phyloP scores from a whole-genome alignment of 139 green algal species.

The Auxenochlorella pyrenoidosa region DNA sequence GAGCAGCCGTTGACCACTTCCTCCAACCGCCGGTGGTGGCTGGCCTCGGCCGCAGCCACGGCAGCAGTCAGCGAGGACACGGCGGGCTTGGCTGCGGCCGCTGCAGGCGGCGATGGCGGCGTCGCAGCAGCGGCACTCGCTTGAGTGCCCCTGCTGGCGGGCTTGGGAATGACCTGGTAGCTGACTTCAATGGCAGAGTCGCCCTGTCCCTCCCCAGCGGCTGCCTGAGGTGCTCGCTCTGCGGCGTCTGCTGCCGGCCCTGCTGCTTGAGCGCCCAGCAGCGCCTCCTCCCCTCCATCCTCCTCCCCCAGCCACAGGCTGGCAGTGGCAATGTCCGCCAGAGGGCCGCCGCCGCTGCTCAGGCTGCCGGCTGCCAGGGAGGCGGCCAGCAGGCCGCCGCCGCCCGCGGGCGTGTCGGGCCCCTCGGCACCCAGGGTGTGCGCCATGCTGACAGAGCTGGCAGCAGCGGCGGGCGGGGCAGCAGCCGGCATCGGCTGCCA shows the following conservation, averaged over 20 bases:
- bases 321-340: slow-evolving; percentile 31
- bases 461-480: neutral
- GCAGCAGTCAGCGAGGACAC: slow-evolving; percentile 11
- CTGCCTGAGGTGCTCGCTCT: neutral
- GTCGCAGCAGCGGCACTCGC: neutral
- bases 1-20: neutral
- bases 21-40: neutral
- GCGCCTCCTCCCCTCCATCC: neutral
- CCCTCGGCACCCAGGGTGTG: neutral
- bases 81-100: neutral
- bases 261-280: neutral
- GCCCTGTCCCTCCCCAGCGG: neutral
- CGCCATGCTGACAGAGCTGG: neutral
- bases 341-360: neutral
- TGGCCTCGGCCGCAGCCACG: slow-evolving; percentile 9
- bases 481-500: neutral
- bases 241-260: neutral
- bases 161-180: slow-evolving; percentile 13
- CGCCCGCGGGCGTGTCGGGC: slow-evolving; percentile 4
- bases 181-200: neutral
- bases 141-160: neutral
- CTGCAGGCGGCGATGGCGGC: neutral
- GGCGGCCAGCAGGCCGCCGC: neutral
- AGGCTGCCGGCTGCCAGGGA: slow-evolving; percentile 11
- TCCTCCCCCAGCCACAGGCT: slow-evolving; percentile 4